Conservation (phyloP, 1,139 yeast species). For the Protomyces inundatus region DNA sequence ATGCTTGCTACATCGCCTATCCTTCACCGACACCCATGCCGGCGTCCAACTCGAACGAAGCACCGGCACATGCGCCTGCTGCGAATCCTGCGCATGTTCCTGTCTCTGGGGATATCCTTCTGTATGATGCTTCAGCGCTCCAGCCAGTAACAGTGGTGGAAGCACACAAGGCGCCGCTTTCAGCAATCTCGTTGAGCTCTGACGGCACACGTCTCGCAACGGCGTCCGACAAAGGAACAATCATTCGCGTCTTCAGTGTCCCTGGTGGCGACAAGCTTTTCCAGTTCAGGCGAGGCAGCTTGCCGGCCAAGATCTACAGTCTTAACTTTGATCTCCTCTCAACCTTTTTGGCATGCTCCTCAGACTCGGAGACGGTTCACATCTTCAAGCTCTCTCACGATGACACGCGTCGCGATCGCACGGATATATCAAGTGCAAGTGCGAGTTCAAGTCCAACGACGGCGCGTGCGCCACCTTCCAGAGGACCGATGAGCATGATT, state of each 20-base stretch:
- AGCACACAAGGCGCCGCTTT: conserved; percentile 84
- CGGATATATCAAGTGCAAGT: not conserved
- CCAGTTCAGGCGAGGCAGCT: conserved; percentile 86
- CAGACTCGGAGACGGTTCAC: conserved; percentile 91
- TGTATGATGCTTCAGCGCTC: conserved; percentile 68
- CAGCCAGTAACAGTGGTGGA: conserved; percentile 87
- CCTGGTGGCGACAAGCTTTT: conserved; percentile 74
- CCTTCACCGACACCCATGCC: conserved; percentile 60
- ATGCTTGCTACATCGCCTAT: conserved; percentile 68
- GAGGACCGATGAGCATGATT: conserved; percentile 30
- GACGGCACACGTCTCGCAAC: conserved; percentile 86
- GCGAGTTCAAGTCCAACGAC: not conserved
- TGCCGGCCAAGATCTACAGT: conserved; percentile 83
- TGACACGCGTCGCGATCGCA: conserved; percentile 26
- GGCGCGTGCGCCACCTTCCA: not conserved
- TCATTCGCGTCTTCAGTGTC: conserved; percentile 79
- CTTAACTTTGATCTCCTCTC: conserved; percentile 74
- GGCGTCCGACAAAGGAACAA: conserved; percentile 93
- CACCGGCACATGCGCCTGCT: conserved; percentile 23
- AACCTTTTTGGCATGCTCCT: conserved; percentile 70
- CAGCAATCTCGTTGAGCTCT: conserved; percentile 67
- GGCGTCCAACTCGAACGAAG: conserved; percentile 8
- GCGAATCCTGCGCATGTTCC: conserved; percentile 34
- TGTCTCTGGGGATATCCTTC: conserved; percentile 75
- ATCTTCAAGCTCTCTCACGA: conserved; percentile 53